Conservation (phyloP, 345 rosid species). For the Camelina neglecta region DNA sequence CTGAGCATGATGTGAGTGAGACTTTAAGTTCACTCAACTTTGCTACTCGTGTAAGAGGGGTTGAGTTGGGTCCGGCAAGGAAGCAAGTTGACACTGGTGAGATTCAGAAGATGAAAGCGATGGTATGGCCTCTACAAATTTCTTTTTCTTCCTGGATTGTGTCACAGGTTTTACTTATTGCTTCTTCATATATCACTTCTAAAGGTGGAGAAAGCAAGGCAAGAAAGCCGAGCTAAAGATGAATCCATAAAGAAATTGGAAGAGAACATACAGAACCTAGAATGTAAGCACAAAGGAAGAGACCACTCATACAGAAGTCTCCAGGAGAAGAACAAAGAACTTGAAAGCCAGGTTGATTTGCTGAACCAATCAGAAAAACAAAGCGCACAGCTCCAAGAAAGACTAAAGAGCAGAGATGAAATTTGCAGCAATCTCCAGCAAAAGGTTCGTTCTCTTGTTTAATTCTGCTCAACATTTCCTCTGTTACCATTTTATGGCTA, state of each 20-base stretch:
- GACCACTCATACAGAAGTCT: slow-evolving; percentile 63
- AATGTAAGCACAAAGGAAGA: slow-evolving; percentile 68
- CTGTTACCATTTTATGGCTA: slow-evolving; percentile 19
- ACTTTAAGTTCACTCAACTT: slow-evolving; percentile 86
- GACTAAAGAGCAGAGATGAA: slow-evolving; percentile 75
- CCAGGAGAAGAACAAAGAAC: slow-evolving; percentile 83
- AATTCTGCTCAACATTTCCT: background rate
- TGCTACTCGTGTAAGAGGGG: slow-evolving; percentile 90
- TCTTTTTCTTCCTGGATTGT: background rate
- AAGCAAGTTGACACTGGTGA: slow-evolving; percentile 80
- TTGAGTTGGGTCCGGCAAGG: slow-evolving; percentile 83
- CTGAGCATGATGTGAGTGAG: slow-evolving; percentile 84
- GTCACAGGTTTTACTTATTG: slow-evolving; percentile 28
- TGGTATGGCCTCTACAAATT: slow-evolving; percentile 51
- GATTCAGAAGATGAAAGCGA: slow-evolving; percentile 77
- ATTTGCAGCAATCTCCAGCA: slow-evolving; percentile 64
- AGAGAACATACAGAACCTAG: slow-evolving; percentile 74
- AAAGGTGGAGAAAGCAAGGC: slow-evolving; percentile 86
- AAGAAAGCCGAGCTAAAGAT: slow-evolving; percentile 77
- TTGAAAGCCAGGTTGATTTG: slow-evolving; percentile 73
- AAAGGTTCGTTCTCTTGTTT: slow-evolving; percentile 55
- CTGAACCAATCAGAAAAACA: slow-evolving; percentile 66
- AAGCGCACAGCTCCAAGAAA: slow-evolving; percentile 64
- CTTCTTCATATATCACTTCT: slow-evolving; percentile 15
- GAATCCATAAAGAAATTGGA: slow-evolving; percentile 77